A percentile compares a stretch with the other conserved stretches of the same genome.
Evolutionary conservation across 2,329 filamentous ascomycete genomes (phyloP).

Genomic region (Didymella exigua): DNA sequence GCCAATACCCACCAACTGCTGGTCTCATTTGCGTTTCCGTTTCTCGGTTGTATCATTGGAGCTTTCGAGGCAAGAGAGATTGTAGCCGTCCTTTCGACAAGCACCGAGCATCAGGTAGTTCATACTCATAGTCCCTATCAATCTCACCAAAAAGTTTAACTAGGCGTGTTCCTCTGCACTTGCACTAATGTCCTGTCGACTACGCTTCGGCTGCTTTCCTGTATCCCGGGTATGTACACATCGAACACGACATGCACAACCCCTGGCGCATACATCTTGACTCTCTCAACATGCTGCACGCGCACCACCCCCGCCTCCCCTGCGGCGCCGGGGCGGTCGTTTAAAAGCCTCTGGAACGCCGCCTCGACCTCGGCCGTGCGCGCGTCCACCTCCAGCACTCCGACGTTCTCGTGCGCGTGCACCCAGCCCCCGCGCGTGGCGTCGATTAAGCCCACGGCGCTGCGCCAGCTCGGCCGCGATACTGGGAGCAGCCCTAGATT

Average conservation of each 20-base stretch:
- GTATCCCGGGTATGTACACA: slow-evolving; percentile 41
- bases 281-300: slow-evolving; percentile 54
- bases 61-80: neutral
- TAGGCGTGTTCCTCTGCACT: neutral
- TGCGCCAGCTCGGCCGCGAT: slow-evolving; percentile 56
- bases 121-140: neutral
- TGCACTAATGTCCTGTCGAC: neutral
- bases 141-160: neutral
- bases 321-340: slow-evolving; percentile 35
- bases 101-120: neutral
- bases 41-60: neutral
- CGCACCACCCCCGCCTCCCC: too few species aligned
- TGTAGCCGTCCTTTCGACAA: neutral
- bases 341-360: slow-evolving; percentile 45
- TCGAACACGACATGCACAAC: slow-evolving; percentile 68
- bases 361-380: slow-evolving; percentile 46
- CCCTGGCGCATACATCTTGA: slow-evolving; percentile 67
- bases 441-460: slow-evolving; percentile 57
- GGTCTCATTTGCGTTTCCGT: neutral
- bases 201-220: neutral
- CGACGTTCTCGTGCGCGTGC: slow-evolving; percentile 67
- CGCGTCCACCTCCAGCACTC: slow-evolving; percentile 37
- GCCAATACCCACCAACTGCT: slow-evolving; percentile 11
- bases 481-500: slow-evolving; percentile 64
- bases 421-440: slow-evolving; percentile 58